phyloP scores from a whole-genome alignment of 768 basidiomycete species.

The Tephrocybe sp. region DNA sequence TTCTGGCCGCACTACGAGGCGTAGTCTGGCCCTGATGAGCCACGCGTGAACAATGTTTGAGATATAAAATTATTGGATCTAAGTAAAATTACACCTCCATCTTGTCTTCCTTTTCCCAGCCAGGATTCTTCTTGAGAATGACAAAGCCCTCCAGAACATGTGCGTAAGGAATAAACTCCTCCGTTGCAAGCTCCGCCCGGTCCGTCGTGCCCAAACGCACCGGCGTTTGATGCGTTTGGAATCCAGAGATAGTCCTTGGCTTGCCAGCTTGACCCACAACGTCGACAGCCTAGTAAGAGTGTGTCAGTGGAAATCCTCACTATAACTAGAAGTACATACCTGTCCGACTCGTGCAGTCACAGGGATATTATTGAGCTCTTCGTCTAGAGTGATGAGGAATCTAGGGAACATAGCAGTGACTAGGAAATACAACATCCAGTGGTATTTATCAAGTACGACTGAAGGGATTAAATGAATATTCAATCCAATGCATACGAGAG shows the following conservation, averaged over 20 bases:
- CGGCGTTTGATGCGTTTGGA: slow-evolving; percentile 98
- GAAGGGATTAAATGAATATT: slow-evolving; percentile 2
- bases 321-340: slow-evolving; percentile 41
- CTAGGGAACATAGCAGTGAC: slow-evolving; percentile 97
- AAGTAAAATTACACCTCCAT: slow-evolving; percentile 62
- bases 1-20: no score
- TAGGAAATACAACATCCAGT: slow-evolving; percentile 99
- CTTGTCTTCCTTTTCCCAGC: slow-evolving; percentile 83
- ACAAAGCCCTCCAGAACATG: slow-evolving; percentile 93
- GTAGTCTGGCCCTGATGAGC: no score
- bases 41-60: no score
- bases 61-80: slow-evolving; percentile 7
- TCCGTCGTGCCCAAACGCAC: slow-evolving; percentile 95
- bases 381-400: slow-evolving; percentile 96
- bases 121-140: slow-evolving; percentile 89
- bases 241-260: slow-evolving; percentile 92
- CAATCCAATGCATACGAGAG: not conserved
- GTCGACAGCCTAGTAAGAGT: slow-evolving; percentile 74
- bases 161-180: slow-evolving; percentile 92
- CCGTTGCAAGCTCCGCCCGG: slow-evolving; percentile 93
- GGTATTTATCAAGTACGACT: slow-evolving; percentile 94
- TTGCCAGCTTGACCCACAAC: slow-evolving; percentile 98
- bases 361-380: slow-evolving; percentile 81
- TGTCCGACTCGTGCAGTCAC: slow-evolving; percentile 96
- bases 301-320: not conserved